Evolutionary conservation across 306 rosid genomes (phyloP).

Genomic region (Astragalus glycyphyllos): DNA sequence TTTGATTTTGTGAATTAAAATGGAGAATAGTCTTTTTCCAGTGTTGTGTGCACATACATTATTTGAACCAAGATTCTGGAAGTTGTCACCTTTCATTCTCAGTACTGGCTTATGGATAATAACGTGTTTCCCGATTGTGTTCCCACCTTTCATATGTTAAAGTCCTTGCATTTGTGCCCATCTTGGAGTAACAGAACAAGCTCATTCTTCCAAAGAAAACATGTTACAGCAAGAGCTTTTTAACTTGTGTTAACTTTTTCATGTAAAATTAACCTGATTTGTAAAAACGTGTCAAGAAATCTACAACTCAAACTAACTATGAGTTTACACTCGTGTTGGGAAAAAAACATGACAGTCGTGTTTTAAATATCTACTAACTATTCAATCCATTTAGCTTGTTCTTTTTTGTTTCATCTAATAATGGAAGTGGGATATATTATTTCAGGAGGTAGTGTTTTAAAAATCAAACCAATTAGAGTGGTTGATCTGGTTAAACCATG

Average conservation of each 20-base stretch:
- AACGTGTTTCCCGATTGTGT: neutral
- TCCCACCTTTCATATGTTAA: neutral
- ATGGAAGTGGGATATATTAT: no score
- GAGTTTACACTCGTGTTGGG: no score
- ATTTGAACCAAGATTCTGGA: constrained; percentile 7
- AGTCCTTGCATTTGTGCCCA: neutral
- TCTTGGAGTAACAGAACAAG: neutral
- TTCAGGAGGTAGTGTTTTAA: no score
- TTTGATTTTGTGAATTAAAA: constrained; percentile 23
- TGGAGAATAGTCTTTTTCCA: constrained; percentile 8
- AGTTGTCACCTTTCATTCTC: neutral
- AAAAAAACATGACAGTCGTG: no score
- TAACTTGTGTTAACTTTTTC: neutral
- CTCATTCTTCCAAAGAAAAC: neutral
- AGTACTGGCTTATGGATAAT: neutral
- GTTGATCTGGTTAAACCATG: no score
- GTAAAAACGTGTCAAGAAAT: neutral
- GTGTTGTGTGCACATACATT: neutral
- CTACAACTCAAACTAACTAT: no score
- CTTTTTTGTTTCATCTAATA: no score
- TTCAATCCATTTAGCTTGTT: no score
- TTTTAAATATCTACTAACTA: no score
- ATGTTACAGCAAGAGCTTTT: neutral
- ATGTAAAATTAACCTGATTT: neutral
- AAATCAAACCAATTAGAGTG: no score